phyloP scores from a whole-genome alignment of 1,284 basidiomycete genomes.

The Cerrena zonata region DNA sequence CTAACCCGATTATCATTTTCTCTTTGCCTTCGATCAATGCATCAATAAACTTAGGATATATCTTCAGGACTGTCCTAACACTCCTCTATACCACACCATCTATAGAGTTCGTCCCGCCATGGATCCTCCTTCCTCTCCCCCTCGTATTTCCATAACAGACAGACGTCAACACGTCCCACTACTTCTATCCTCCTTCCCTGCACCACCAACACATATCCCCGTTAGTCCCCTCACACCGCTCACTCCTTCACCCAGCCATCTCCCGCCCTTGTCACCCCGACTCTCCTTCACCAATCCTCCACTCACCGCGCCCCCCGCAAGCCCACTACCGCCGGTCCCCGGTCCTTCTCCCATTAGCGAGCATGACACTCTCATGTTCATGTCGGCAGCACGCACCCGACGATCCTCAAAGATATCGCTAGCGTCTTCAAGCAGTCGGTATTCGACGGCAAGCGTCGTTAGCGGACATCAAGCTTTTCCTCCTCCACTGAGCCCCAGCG shows the following conservation, averaged over 20 bases:
- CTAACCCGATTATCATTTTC: too few relatives aligned
- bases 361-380: conserved; percentile 39
- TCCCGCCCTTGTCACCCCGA: conserved; percentile 30
- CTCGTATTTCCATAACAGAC: conserved; percentile 16
- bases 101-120: neutral
- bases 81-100: neutral
- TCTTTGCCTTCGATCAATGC: neutral
- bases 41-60: neutral
- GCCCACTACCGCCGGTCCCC: conserved; percentile 3
- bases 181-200: conserved; percentile 47
- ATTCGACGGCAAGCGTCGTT: conserved; percentile 24
- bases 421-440: conserved; percentile 25
- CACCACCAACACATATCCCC: conserved; percentile 47
- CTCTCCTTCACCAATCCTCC: conserved; percentile 48
- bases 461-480: conserved; percentile 17
- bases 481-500: conserved; percentile 18
- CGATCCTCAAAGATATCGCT: conserved; percentile 31
- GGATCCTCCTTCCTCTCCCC: neutral
- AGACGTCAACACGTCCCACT: conserved; percentile 30
- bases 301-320: conserved; percentile 28
- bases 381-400: conserved; percentile 32
- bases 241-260: conserved; percentile 7
- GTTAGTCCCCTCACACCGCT: conserved; percentile 23
- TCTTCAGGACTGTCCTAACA: neutral
- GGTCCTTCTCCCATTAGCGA: conserved; percentile 24